Conservation (phyloP, 306 rosid species). For the Astragalus membranaceus region DNA sequence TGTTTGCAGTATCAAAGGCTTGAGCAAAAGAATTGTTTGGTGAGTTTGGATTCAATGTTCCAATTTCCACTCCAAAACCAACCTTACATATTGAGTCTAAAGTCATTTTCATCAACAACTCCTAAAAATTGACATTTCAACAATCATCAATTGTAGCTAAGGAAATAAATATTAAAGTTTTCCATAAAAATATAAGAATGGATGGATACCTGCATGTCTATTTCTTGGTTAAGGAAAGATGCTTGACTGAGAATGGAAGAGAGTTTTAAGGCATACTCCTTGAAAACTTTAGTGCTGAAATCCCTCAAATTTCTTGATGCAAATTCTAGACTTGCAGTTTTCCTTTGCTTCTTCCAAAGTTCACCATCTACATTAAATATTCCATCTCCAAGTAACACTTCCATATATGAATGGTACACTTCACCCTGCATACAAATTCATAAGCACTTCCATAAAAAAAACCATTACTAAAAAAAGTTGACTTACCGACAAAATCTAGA, state of each 20-base stretch:
- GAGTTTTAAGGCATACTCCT: slow-evolving; percentile 59
- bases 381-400: slow-evolving; percentile 92
- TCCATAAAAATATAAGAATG: not conserved
- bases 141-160: not conserved
- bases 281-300: slow-evolving; percentile 74
- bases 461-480: not conserved
- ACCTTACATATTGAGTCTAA: slow-evolving; percentile 89
- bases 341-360: slow-evolving; percentile 83
- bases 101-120: slow-evolving; percentile 92
- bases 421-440: slow-evolving; percentile 54
- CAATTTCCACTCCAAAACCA: slow-evolving; percentile 96
- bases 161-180: not conserved
- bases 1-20: slow-evolving; percentile 84
- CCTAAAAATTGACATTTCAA: slow-evolving; percentile 34
- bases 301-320: slow-evolving; percentile 91
- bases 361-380: slow-evolving; percentile 89
- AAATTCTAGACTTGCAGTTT: slow-evolving; percentile 88
- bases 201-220: slow-evolving; percentile 87
- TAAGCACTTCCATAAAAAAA: not conserved
- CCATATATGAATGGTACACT: slow-evolving; percentile 82
- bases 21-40: slow-evolving; percentile 71
- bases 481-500: too few relatives aligned
- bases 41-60: slow-evolving; percentile 60
- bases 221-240: slow-evolving; percentile 46
- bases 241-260: slow-evolving; percentile 49